These are phyloP conservation scores for Picea glauca DNA, from an alignment of 75 land plant genomes.

Conservation along the genomic window DNA sequence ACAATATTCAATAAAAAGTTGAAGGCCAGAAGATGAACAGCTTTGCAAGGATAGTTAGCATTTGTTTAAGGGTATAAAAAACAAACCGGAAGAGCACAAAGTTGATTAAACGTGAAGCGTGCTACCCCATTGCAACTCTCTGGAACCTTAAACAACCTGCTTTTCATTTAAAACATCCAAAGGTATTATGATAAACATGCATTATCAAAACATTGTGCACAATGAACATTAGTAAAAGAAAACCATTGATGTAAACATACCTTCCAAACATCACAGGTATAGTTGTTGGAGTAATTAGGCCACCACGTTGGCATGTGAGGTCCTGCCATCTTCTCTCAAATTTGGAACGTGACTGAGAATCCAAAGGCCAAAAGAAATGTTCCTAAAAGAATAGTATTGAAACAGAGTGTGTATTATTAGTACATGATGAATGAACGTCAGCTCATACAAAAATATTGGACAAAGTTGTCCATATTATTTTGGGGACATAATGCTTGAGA, in stretches of 20 bases:
- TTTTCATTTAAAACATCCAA: not conserved
- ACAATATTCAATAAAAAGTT: not conserved
- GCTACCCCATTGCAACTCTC: constrained; percentile 90
- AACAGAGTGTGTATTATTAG: not conserved
- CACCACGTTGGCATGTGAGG: constrained; percentile 33
- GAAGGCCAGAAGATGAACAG: not conserved
- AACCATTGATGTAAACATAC: constrained; percentile 21
- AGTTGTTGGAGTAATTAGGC: constrained; percentile 35
- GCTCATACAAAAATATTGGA: not conserved
- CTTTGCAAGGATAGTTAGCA: not conserved
- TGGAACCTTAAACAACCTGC: constrained; percentile 73
- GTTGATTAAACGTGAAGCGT: constrained; percentile 84
- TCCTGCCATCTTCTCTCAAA: constrained; percentile 67
- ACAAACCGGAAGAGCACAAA: constrained; percentile 89
- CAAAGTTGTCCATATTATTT: too few relatives aligned
- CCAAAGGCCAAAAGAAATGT: constrained; percentile 87
- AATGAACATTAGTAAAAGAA: too few relatives aligned
- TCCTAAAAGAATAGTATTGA: constrained; percentile 23
- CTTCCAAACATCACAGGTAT: constrained; percentile 98
- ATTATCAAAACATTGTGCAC: not conserved
- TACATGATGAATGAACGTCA: not conserved
- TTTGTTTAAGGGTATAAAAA: not conserved
- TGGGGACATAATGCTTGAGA: too few relatives aligned
- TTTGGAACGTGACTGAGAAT: constrained; percentile 21
- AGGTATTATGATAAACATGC: not conserved